Evolutionary conservation across 768 basidiomycete species (phyloP).

Genomic region (Termitomyces eurrhizus): DNA sequence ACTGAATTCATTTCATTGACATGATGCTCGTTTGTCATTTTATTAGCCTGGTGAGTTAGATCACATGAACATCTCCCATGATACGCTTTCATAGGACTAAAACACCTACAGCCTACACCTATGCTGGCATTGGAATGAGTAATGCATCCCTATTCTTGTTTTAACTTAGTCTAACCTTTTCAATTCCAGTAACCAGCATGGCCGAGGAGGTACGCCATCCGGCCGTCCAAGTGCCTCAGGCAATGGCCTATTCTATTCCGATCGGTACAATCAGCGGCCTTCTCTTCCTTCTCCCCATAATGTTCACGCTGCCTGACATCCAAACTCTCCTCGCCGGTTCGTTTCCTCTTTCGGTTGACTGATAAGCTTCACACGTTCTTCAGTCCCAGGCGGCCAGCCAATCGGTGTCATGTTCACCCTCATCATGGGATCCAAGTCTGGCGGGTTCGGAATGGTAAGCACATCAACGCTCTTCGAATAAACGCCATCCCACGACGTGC

Average conservation of each 20-base stretch:
- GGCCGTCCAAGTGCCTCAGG: conserved; percentile 47
- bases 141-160: conserved; percentile 7
- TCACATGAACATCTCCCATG: neutral
- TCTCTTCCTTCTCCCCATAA: conserved; percentile 55
- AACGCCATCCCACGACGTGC: neutral
- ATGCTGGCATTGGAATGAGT: conserved; percentile 63
- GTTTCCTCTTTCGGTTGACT: neutral
- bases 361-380: neutral
- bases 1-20: neutral
- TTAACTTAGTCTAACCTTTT: neutral
- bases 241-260: conserved; percentile 51
- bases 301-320: conserved; percentile 63
- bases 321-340: conserved; percentile 46
- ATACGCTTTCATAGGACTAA: neutral
- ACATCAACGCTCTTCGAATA: too few species aligned
- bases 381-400: conserved; percentile 60
- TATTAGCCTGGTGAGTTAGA: conserved; percentile 27
- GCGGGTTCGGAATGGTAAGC: conserved; percentile 58
- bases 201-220: conserved; percentile 66
- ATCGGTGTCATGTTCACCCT: conserved; percentile 59
- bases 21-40: neutral
- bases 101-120: conserved; percentile 40
- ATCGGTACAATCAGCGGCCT: conserved; percentile 50
- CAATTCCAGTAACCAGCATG: conserved; percentile 52
- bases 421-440: conserved; percentile 56